These are phyloP conservation scores for Trichosporon sp. DNA, from an alignment of 1,284 basidiomycete genomes.

Conservation along the genomic window DNA sequence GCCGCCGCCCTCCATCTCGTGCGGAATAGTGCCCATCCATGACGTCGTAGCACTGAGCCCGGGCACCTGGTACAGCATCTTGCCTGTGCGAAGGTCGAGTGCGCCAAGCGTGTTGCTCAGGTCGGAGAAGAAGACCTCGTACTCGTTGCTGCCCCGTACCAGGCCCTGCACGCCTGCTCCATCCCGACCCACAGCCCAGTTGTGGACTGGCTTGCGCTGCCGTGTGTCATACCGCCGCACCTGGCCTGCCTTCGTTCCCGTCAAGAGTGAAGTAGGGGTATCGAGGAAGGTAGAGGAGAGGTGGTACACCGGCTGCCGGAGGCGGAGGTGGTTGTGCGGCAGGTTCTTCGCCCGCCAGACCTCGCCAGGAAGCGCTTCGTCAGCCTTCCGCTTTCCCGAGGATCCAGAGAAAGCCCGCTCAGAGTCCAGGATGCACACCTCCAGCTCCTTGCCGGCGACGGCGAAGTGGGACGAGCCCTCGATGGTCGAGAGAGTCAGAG, in stretches of 20 bases:
- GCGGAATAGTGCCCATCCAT: constrained; percentile 33
- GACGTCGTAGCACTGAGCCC: constrained; percentile 36
- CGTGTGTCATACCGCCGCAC: constrained; percentile 76
- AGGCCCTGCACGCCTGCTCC: constrained; percentile 59
- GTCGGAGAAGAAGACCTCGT: constrained; percentile 69
- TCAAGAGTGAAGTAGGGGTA: constrained; percentile 54
- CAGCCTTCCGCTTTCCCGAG: constrained; percentile 56
- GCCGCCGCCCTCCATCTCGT: not conserved
- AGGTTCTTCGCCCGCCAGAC: constrained; percentile 49
- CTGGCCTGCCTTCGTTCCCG: constrained; percentile 70
- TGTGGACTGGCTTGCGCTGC: constrained; percentile 56
- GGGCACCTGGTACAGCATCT: constrained; percentile 62
- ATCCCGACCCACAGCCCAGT: constrained; percentile 46
- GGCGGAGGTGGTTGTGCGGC: constrained; percentile 66
- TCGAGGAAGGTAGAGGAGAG: constrained; percentile 54
- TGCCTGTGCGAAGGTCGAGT: constrained; percentile 69
- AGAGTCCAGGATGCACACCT: constrained; percentile 73
- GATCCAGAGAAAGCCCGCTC: constrained; percentile 57
- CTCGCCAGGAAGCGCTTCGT: constrained; percentile 59
- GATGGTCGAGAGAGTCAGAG: constrained; percentile 45
- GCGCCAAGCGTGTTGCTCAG: constrained; percentile 62
- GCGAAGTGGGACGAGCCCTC: constrained; percentile 60
- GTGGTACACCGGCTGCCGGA: constrained; percentile 77
- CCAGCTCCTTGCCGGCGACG: constrained; percentile 82
- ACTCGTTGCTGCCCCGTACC: not conserved